phyloP scores from a whole-genome alignment of 768 basidiomycete genomes.

The Termitomyces sp. region DNA sequence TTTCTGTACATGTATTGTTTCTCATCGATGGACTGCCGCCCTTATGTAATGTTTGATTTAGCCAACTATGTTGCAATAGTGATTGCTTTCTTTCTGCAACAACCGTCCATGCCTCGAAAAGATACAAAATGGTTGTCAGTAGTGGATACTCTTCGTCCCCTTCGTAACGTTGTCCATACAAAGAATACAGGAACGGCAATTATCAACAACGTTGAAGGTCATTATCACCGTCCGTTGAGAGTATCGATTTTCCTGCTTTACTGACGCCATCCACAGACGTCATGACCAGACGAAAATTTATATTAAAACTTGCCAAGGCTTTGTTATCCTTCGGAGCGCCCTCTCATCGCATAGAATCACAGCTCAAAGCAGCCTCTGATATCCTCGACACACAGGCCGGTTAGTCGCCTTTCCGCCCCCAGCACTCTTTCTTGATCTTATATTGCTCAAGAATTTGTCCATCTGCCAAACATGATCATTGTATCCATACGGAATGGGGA shows the following conservation, averaged over 20 bases:
- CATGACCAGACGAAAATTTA: constrained; percentile 58
- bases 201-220: constrained; percentile 44
- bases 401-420: constrained; percentile 13
- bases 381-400: constrained; percentile 75
- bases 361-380: constrained; percentile 72
- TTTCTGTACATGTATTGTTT: constrained; percentile 7
- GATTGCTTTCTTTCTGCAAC: not conserved
- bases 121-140: constrained; percentile 8
- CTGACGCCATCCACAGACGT: constrained; percentile 28
- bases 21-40: constrained; percentile 2
- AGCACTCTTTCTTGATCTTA: not conserved
- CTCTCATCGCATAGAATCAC: constrained; percentile 88
- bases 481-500: constrained; percentile 78
- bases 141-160: constrained; percentile 12
- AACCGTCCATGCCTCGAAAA: not conserved
- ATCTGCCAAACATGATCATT: constrained; percentile 74
- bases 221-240: not conserved
- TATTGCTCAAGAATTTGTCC: constrained; percentile 60
- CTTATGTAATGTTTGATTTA: constrained; percentile 13
- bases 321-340: constrained; percentile 93
- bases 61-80: not conserved
- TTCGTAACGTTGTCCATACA: constrained; percentile 24
- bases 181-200: constrained; percentile 31
- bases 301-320: constrained; percentile 82
- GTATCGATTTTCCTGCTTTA: not conserved